Conservation (phyloP, 2,329 filamentous ascomycete species). For the Pseudocercospora crystallina region DNA sequence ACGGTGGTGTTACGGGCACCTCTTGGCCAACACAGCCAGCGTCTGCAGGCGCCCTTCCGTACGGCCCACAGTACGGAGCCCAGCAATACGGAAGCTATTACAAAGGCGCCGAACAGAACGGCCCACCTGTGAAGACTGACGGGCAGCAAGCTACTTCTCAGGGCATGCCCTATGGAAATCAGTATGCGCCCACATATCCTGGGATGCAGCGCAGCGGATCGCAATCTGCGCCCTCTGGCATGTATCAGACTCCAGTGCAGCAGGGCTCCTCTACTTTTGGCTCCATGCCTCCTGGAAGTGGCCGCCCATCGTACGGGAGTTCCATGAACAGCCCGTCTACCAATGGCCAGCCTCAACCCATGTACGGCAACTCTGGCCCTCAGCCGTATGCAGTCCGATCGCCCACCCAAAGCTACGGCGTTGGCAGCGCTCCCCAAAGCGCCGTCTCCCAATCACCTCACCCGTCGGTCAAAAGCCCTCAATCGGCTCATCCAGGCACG, state of each 20-base stretch:
- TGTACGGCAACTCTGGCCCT: slow-evolving; percentile 26
- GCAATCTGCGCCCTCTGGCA: slow-evolving; percentile 24
- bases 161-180: slow-evolving; percentile 28
- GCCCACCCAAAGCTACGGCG: slow-evolving; percentile 30
- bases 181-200: slow-evolving; percentile 29
- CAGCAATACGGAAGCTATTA: slow-evolving; percentile 31
- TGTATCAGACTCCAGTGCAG: slow-evolving; percentile 33
- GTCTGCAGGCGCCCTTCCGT: slow-evolving; percentile 23
- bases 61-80: slow-evolving; percentile 28
- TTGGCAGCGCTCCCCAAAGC: slow-evolving; percentile 30
- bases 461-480: slow-evolving; percentile 30
- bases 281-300: slow-evolving; percentile 22
- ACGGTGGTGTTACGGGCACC: slow-evolving; percentile 29
- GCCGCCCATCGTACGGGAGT: slow-evolving; percentile 26
- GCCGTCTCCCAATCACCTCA: slow-evolving; percentile 32
- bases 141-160: slow-evolving; percentile 25
- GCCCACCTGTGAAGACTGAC: slow-evolving; percentile 29
- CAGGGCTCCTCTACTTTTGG: slow-evolving; percentile 26
- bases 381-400: slow-evolving; percentile 34
- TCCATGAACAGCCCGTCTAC: slow-evolving; percentile 24
- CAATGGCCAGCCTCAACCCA: slow-evolving; percentile 28
- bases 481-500: slow-evolving; percentile 21
- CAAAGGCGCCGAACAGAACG: slow-evolving; percentile 26
- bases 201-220: slow-evolving; percentile 29
- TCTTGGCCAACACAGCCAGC: slow-evolving; percentile 30